Base-by-base conservation (phyloP, 148 eudicot species). In the Vaccinium corymbosum region DNA sequence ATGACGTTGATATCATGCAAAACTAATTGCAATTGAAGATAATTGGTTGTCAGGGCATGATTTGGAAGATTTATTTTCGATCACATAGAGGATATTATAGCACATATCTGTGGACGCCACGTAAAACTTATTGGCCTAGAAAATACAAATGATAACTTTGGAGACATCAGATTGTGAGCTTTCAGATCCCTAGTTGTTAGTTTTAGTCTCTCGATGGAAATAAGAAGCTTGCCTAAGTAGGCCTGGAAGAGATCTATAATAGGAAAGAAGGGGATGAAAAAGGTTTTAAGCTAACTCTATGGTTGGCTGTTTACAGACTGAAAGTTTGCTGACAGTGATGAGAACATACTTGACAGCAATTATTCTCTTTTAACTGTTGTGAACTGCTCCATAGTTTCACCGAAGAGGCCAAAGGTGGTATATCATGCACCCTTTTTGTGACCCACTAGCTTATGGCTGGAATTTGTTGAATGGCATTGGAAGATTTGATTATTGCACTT, bases 381-480 rank as follows among this genome's bases (percentile, higher is more conserved):
- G 2, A 17, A 51, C 42, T 27, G 80, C 62, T 25, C n/a, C 38
- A 11, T 77, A 77, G 59, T 52, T 78, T 78, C 20, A 6, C n/a
- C 32, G 4, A 55, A 56, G 16, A 7, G 73, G 73, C 73, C 73
- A 29, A 29, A 68, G 49, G 48, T 79, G 81, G 66, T 19, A 1
- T 55, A 29, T 17, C 3, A 9, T 79, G 50, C 66, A 29, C 49
- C 42, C 56, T 14, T 9, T 29, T 3, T 79, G 66, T 64, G 81
- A 55, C 81, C 80, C 64, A 79, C 49, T 42, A 55, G 80, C 16
- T 25, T 53, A 29, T 78, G 22, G 62, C 62, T 27, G 80, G 61
- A 77, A 77, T 77, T 51, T 5, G 13, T 56, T 27, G 38, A 14
- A 27, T 53, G 64, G 19, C 57, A 52, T 76, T 0, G 59, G 57